Conservation (phyloP, 306 rosid species). For the Fagus sylvatica region DNA sequence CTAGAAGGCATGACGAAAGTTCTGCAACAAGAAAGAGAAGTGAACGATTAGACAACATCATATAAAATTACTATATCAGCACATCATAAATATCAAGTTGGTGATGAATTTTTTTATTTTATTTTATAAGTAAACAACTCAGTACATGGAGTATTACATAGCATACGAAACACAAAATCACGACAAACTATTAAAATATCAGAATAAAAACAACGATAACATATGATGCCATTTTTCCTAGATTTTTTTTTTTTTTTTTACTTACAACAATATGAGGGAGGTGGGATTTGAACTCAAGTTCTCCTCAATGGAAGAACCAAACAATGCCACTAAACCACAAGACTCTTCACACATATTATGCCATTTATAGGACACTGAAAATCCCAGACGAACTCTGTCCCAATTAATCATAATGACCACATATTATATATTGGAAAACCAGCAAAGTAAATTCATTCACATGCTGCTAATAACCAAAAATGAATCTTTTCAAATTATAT, state of each 20-base stretch:
- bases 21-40: conserved; percentile 50
- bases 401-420: not conserved
- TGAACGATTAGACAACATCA: conserved; percentile 3
- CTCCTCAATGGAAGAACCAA: too few relatives aligned
- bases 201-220: not conserved
- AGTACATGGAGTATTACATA: not conserved
- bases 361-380: not conserved
- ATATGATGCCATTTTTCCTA: too few relatives aligned
- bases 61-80: not conserved
- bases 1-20: conserved; percentile 92
- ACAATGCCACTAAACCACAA: too few relatives aligned
- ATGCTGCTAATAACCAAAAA: not conserved
- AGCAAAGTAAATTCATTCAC: not conserved
- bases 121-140: not conserved
- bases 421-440: not conserved
- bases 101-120: not conserved
- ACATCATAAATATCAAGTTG: not conserved
- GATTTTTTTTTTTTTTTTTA: too few relatives aligned
- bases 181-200: not conserved
- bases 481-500: not conserved
- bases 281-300: too few relatives aligned
- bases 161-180: too few relatives aligned
- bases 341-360: not conserved
- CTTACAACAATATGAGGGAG: too few relatives aligned
- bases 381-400: not conserved